Evolutionary conservation across 495 filamentous ascomycete genomes (phyloP).

Genomic region (Podospora fimiseda): DNA sequence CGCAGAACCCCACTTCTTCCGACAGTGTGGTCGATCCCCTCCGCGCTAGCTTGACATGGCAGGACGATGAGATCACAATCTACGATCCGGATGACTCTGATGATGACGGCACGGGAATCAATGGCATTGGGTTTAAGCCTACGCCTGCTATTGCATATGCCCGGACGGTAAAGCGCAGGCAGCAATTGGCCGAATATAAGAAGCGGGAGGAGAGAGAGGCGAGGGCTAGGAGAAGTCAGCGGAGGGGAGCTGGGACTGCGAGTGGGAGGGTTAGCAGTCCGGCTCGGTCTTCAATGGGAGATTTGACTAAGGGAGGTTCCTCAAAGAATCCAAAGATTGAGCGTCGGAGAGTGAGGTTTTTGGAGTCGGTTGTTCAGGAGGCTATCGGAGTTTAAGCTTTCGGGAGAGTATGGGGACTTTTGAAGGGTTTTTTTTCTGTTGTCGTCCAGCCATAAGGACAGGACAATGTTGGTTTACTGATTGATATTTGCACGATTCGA

Average conservation of each 20-base stretch:
- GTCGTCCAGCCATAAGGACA: not conserved
- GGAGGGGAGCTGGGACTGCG: constrained; percentile 39
- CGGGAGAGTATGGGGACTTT: not conserved
- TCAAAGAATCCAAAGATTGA: constrained; percentile 20
- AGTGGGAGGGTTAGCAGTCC: constrained; percentile 35
- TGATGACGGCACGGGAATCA: constrained; percentile 75
- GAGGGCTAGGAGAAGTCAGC: constrained; percentile 62
- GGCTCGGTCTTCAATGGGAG: constrained; percentile 1
- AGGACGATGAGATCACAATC: constrained; percentile 76
- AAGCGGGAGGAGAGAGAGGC: constrained; percentile 79
- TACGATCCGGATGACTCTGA: constrained; percentile 66
- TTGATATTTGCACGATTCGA: not conserved
- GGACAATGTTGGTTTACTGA: too few species aligned
- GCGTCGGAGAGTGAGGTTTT: constrained; percentile 26
- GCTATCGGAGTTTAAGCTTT: not conserved
- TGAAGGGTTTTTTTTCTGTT: not conserved
- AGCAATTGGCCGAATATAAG: constrained; percentile 80
- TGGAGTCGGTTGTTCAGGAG: constrained; percentile 21
- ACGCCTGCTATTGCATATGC: constrained; percentile 77
- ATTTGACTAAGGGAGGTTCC: constrained; percentile 4
- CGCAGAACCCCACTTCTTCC: constrained; percentile 8
- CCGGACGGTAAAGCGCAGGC: constrained; percentile 64
- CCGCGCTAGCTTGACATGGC: constrained; percentile 64
- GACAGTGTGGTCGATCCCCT: constrained; percentile 45
- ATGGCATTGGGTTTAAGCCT: constrained; percentile 87